Conservation (phyloP, 1,139 yeast species). For the Suhomyces choctaworum region DNA sequence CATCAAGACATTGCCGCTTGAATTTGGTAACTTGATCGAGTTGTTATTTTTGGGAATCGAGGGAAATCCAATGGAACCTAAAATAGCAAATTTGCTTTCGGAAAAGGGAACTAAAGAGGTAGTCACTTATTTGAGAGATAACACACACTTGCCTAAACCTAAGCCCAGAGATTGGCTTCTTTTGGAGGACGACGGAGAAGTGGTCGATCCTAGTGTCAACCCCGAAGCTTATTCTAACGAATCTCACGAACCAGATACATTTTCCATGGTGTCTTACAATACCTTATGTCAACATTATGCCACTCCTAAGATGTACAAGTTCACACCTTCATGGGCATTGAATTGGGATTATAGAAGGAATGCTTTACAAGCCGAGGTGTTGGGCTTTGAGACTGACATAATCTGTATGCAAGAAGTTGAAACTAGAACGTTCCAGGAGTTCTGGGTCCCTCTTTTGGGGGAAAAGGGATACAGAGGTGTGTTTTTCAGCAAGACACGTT, state of each 20-base stretch:
- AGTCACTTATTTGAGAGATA: conserved; percentile 77
- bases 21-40: conserved; percentile 84
- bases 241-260: conserved; percentile 34
- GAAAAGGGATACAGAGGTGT: conserved; percentile 77
- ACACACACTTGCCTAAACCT: conserved; percentile 62
- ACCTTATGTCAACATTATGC: conserved; percentile 96
- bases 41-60: conserved; percentile 87
- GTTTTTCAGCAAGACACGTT: conserved; percentile 86
- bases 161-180: conserved; percentile 81
- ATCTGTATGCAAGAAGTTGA: conserved; percentile 96
- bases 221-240: conserved; percentile 36
- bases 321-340: conserved; percentile 96
- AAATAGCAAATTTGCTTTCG: conserved; percentile 64
- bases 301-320: conserved; percentile 85
- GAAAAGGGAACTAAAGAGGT: conserved; percentile 86
- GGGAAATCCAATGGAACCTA: conserved; percentile 82
- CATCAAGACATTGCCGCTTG: conserved; percentile 71
- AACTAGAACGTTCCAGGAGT: conserved; percentile 78
- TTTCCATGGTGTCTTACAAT: conserved; percentile 84
- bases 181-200: conserved; percentile 75
- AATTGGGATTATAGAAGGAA: conserved; percentile 91
- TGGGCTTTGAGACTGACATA: conserved; percentile 66
- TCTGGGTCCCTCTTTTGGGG: conserved; percentile 76
- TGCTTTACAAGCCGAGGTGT: conserved; percentile 69
- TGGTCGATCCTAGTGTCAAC: conserved; percentile 39